Base-by-base conservation (phyloP, 352 stramenopile species). In the Pythium folliculosum region DNA sequence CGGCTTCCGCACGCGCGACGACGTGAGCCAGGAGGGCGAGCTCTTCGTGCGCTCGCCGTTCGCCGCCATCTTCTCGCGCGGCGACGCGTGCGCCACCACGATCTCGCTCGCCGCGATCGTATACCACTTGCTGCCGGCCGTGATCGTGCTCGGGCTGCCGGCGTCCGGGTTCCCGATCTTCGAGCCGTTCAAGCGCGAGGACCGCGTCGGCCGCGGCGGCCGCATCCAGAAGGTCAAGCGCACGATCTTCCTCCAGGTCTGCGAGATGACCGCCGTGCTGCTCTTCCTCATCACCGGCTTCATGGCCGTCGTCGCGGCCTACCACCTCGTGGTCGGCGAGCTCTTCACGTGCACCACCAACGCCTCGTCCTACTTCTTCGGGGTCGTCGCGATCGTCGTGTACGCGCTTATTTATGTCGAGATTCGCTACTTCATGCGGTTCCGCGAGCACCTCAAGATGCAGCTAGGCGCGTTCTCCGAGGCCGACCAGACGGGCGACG, bases 401-500 rank as follows among this genome's bases (percentile, higher is more conserved):
- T 92, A 87, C 51, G 81, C 67, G 63, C 69, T 89, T 50, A 77
- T 89, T 21, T 90, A 88, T 38, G 70, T 87, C 22, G 74, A 91
- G 49, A 82, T 92, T 48, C 75, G 77, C 9, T 84, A 82, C 43
- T 95, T 91, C 69, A 86, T 80, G 17, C 74, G 84, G 37, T 94
- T 93, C 60, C 81, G 88, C 9, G 86, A 95, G 57, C 87, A 95
- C 60, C 66, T 95, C 7, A 94, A 92, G 64, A 92, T 93, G 86
- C 84, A 93, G 57, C 67, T 95, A 3, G 86, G 86, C 8, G 86
- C 86, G 40, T 94, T 92, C 47, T 89, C 87, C 27, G 86, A 94
- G 62, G 87, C 77, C 38, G 84, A 92, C 60, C 86, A 94, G 60
- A 94, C 86, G 9, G 86, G 86, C 14, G 84, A 92, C 61, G 77